Base-by-base conservation (phyloP, 2,329 filamentous ascomycete species). In the Exophiala sp. region DNA sequence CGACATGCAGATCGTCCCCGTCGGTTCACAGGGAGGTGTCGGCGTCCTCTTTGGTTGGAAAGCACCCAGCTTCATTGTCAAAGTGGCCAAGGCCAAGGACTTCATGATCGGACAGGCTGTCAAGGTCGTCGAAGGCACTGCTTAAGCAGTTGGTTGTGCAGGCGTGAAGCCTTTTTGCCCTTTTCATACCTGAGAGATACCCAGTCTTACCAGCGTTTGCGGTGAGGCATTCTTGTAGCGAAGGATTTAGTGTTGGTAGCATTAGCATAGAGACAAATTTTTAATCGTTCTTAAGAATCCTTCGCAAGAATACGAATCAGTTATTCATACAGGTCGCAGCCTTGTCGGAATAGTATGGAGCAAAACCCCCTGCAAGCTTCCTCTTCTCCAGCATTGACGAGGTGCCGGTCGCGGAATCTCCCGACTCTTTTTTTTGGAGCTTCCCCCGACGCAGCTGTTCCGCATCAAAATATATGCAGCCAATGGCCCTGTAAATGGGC, bases 1-100 rank as follows among this genome's bases (percentile, higher is more conserved):
- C 44, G 67, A 71, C 54, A 66, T 68, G 29, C 68, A 71, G 41
- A 54, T 74, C 9, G 69, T 74, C 7, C 71, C 73, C 0, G 65
- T 73, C 12, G 72, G 72, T 5, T 65, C 65, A 34, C 63, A 60
- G 18, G 66, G 67, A 24, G 72, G 72, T 14, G 70, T 75, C 8
- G 72, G 71, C 8, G 61, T 65, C 11, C 54, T 68, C 0, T 65
- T 69, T 43, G 72, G 72, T 2, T 72, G 63, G 63, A 64, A 64
- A 49, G 3, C 73, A 16, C 72, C 72, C 12, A 68, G 66, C 51
- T 65, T 68, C 10, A 32, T 70, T 40, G 68, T 74, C 12, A 69
- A 66, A 62, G 52, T 69, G 61, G 62, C 68, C 10, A 75, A 75
- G 59, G 60, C 60, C 7, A 66, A 68, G 53, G 68, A 71, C 44